phyloP scores from a whole-genome alignment of 2,329 filamentous ascomycete species.

The Drechslerella dactyloides region DNA sequence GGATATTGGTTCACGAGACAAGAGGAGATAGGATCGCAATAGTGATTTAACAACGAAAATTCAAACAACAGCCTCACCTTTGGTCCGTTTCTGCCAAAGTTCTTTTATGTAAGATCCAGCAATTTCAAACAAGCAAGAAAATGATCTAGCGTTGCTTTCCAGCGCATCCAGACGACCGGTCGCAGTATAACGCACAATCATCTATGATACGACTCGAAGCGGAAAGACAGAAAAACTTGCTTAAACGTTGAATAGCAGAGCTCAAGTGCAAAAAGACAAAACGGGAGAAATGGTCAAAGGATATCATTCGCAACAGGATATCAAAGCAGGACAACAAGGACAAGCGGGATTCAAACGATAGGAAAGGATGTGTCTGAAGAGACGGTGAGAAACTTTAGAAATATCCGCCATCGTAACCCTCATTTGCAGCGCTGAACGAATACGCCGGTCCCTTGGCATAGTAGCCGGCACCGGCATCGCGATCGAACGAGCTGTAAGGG shows the following conservation, averaged over 20 bases:
- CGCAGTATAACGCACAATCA: conserved; percentile 18
- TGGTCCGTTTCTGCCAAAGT: conserved; percentile 29
- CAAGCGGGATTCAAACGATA: conserved; percentile 13
- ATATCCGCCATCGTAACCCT: conserved; percentile 34
- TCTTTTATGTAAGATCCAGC: conserved; percentile 16
- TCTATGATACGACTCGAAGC: conserved; percentile 7
- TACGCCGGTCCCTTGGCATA: conserved; percentile 33
- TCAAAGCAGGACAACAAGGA: conserved; percentile 3
- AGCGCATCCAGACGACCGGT: neutral
- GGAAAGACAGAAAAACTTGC: conserved; percentile 19
- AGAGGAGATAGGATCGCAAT: neutral
- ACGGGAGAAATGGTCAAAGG: conserved; percentile 17
- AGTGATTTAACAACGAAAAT: conserved; percentile 20
- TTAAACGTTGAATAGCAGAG: conserved; percentile 21
- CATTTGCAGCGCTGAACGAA: conserved; percentile 35
- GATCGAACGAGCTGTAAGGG: conserved; percentile 36
- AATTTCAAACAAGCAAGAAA: conserved; percentile 33
- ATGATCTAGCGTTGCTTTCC: conserved; percentile 17
- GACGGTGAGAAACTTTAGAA: conserved; percentile 29
- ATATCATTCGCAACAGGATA: conserved; percentile 9
- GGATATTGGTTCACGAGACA: too few species aligned
- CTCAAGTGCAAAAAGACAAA: conserved; percentile 27
- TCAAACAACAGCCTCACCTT: conserved; percentile 15
- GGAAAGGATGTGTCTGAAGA: conserved; percentile 22
- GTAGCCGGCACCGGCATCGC: conserved; percentile 39